A percentile compares a stretch with the other conserved stretches of the same genome.
Conservation (phyloP, 805 yeast species). For the Lipomyces spencermartinsiae region DNA sequence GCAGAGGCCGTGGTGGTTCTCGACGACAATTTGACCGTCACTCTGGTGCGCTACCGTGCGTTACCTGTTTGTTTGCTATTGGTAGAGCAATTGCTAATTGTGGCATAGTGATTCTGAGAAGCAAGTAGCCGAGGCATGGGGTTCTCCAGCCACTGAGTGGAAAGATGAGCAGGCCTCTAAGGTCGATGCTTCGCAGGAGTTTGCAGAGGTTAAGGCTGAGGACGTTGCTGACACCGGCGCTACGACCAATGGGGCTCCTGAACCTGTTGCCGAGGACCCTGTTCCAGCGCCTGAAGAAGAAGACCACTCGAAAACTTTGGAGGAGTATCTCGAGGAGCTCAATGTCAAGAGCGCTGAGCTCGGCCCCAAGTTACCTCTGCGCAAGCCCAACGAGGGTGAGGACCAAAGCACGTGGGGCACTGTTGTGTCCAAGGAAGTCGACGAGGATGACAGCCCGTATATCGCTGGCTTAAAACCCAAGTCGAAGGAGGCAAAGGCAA, state of each 20-base stretch:
- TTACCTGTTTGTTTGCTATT: slow-evolving; percentile 3
- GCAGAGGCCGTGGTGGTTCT: slow-evolving; percentile 26
- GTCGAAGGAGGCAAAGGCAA: slow-evolving; percentile 61
- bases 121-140: slow-evolving; percentile 87
- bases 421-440: slow-evolving; percentile 59
- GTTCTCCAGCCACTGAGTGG: slow-evolving; percentile 58
- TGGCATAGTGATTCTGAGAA: slow-evolving; percentile 71
- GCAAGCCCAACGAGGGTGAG: slow-evolving; percentile 63
- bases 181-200: slow-evolving; percentile 55
- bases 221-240: slow-evolving; percentile 47
- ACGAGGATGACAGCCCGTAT: slow-evolving; percentile 58
- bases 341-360: slow-evolving; percentile 28
- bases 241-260: slow-evolving; percentile 41
- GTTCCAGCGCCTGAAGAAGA: slow-evolving; percentile 52
- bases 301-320: slow-evolving; percentile 67
- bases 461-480: slow-evolving; percentile 67
- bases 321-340: slow-evolving; percentile 79
- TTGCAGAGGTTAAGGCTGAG: slow-evolving; percentile 50
- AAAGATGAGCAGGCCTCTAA: slow-evolving; percentile 69
- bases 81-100: background rate
- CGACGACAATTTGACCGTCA: slow-evolving; percentile 68
- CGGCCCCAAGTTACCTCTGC: slow-evolving; percentile 42
- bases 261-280: slow-evolving; percentile 28
- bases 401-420: slow-evolving; percentile 51
- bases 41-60: slow-evolving; percentile 48